These are phyloP conservation scores for Tricholoma sp. DNA, from an alignment of 768 basidiomycete genomes.

Conservation along the genomic window DNA sequence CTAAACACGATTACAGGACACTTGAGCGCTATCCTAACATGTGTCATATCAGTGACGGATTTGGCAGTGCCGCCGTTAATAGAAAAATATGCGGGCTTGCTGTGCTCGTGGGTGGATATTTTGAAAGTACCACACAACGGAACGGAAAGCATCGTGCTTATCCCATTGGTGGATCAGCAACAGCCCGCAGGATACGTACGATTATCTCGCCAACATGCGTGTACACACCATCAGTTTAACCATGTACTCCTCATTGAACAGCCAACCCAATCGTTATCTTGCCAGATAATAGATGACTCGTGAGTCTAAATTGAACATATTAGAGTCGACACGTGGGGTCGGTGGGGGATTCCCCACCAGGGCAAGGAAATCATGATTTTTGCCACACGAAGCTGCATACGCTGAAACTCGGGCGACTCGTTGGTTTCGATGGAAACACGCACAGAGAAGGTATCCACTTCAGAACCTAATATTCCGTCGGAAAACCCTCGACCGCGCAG, in stretches of 20 bases:
- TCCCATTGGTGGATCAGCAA: background rate
- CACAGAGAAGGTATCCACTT: conserved; percentile 2
- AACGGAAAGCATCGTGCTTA: no score
- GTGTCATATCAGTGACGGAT: no score
- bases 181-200: background rate
- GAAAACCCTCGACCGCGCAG: background rate
- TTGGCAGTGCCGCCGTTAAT: no score
- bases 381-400: background rate
- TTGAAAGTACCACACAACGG: no score
- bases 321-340: background rate
- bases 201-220: no score
- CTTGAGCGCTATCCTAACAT: no score
- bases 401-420: background rate
- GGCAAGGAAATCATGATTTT: background rate
- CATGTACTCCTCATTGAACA: background rate
- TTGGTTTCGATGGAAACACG: conserved; percentile 1
- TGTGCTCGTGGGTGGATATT: no score
- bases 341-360: background rate
- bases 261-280: background rate
- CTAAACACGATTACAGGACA: no score
- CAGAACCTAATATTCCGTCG: background rate
- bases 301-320: background rate
- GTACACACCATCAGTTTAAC: no score
- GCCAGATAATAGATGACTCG: background rate
- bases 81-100: no score